A percentile compares a stretch with the other conserved stretches of the same genome.
Conservation (phyloP, 371 early-diverging fungal species). For the Fennellomyces sp. region DNA sequence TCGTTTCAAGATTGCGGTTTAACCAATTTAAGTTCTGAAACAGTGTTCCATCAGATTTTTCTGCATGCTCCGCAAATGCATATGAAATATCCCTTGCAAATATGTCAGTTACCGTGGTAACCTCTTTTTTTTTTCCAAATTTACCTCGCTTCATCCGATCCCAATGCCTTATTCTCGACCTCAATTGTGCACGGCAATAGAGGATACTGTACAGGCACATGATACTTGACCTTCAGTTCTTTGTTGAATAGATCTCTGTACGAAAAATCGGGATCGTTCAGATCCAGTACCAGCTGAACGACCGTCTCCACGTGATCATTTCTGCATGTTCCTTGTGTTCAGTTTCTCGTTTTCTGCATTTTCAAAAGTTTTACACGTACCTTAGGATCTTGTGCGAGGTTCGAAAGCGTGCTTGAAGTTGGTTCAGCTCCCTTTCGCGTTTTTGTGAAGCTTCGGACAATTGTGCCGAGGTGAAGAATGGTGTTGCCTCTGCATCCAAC, state of each 20-base stretch:
- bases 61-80: constrained; percentile 54
- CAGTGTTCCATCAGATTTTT: constrained; percentile 30
- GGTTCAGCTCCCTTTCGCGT: constrained; percentile 17
- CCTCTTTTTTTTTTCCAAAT: neutral
- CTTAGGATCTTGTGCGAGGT: constrained; percentile 32
- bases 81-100: constrained; percentile 42
- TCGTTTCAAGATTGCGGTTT: constrained; percentile 50
- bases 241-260: constrained; percentile 29
- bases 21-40: constrained; percentile 71
- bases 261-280: constrained; percentile 40
- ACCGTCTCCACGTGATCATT: constrained; percentile 8
- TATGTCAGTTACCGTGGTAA: neutral
- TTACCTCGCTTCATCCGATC: constrained; percentile 42
- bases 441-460: constrained; percentile 3
- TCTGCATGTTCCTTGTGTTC: neutral
- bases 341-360: neutral
- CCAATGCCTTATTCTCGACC: constrained; percentile 45
- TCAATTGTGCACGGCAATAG: constrained; percentile 53
- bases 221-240: constrained; percentile 33
- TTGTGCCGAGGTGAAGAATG: constrained; percentile 10
- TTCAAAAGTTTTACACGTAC: constrained; percentile 4
- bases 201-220: constrained; percentile 53
- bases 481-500: constrained; percentile 9
- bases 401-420: constrained; percentile 53
- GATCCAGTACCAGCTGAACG: constrained; percentile 12